Conservation (phyloP, 2,329 filamentous ascomycete species). For the Xylaria sp. region DNA sequence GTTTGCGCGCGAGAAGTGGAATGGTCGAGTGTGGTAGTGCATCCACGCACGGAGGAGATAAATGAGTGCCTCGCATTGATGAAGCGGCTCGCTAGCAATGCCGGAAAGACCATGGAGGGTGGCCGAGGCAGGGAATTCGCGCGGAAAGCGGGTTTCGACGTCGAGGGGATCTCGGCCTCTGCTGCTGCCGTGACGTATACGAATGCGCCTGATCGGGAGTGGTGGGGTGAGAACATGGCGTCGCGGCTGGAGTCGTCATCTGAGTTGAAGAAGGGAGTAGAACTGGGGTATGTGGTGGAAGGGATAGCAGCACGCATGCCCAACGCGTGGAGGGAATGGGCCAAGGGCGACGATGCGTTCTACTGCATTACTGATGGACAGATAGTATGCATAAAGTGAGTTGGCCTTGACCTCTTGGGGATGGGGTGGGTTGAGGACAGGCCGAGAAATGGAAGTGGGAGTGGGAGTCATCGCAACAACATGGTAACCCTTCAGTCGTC, state of each 20-base stretch:
- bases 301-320: constrained; percentile 27
- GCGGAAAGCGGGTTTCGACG: constrained; percentile 32
- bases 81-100: constrained; percentile 10
- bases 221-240: constrained; percentile 32
- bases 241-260: constrained; percentile 20
- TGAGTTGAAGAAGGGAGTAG: constrained; percentile 22
- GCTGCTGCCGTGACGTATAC: constrained; percentile 24
- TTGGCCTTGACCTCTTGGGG: neutral
- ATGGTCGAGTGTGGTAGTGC: constrained; percentile 25
- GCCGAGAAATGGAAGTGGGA: neutral
- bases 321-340: constrained; percentile 34
- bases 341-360: constrained; percentile 27
- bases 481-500: too few relatives aligned
- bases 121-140: constrained; percentile 35
- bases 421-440: neutral
- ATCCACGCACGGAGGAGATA: constrained; percentile 27
- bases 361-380: constrained; percentile 30
- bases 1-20: constrained; percentile 37
- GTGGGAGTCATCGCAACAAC: neutral
- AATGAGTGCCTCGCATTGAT: constrained; percentile 20
- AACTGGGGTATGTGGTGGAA: constrained; percentile 31
- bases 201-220: constrained; percentile 17
- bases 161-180: constrained; percentile 25
- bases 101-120: constrained; percentile 25
- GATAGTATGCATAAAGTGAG: constrained; percentile 35